These are phyloP conservation scores for Paracamarosporium sp. DNA, from an alignment of 2,329 filamentous ascomycete species.

Conservation along the genomic window DNA sequence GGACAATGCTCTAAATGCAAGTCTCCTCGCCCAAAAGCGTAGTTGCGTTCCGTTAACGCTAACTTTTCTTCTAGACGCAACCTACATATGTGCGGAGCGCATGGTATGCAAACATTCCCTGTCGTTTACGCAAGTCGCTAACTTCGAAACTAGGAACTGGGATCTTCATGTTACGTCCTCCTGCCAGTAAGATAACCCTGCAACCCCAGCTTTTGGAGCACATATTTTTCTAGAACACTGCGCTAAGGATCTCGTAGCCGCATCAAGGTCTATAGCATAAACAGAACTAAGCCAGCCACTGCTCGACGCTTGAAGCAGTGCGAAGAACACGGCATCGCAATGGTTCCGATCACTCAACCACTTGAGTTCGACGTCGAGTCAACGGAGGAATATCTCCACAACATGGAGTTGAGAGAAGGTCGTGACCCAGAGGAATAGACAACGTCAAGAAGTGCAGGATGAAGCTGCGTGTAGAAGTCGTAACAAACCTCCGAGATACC, in stretches of 20 bases:
- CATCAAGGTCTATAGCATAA: slow-evolving; percentile 65
- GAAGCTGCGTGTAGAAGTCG: neutral
- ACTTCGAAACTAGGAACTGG: slow-evolving; percentile 64
- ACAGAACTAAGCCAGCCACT: slow-evolving; percentile 58
- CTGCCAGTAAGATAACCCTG: slow-evolving; percentile 55
- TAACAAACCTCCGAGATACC: neutral
- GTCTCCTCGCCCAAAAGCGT: slow-evolving; percentile 7
- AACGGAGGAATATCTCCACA: slow-evolving; percentile 56
- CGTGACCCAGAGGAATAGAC: slow-evolving; percentile 53
- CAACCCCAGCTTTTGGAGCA: neutral
- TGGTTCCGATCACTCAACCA: slow-evolving; percentile 63
- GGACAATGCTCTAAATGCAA: slow-evolving; percentile 54
- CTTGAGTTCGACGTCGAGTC: slow-evolving; percentile 58
- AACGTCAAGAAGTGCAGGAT: neutral
- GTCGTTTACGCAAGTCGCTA: slow-evolving; percentile 10
- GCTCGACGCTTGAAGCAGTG: slow-evolving; percentile 59
- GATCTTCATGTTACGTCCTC: slow-evolving; percentile 69
- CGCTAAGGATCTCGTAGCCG: slow-evolving; percentile 42
- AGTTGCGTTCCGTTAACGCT: slow-evolving; percentile 33
- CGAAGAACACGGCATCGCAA: slow-evolving; percentile 54
- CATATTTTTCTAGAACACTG: neutral
- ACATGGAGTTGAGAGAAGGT: slow-evolving; percentile 49
- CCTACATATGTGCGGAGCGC: slow-evolving; percentile 52
- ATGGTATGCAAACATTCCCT: slow-evolving; percentile 39
- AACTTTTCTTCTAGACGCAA: slow-evolving; percentile 43